Conservation (phyloP, 148 eudicot genomes). For the Heliamphora exappendiculata region DNA sequence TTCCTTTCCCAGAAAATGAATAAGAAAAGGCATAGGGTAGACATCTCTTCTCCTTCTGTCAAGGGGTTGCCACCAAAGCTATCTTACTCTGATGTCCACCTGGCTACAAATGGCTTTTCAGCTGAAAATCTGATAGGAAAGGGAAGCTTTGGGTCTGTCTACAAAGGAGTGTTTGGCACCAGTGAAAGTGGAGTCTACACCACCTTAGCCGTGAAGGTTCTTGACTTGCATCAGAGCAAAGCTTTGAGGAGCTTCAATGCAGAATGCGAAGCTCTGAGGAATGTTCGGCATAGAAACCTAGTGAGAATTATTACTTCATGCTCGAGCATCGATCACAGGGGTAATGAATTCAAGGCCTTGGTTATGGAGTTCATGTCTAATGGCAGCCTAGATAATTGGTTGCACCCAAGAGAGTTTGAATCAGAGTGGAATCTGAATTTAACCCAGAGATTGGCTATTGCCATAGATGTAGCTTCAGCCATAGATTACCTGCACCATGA, state of each 20-base stretch:
- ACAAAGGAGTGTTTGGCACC: slow-evolving; percentile 4
- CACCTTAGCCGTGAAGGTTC: slow-evolving; percentile 10
- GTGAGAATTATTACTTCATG: slow-evolving; percentile 12
- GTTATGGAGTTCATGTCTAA: slow-evolving; percentile 14
- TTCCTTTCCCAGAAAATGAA: neutral
- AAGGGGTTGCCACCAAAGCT: slow-evolving; percentile 8
- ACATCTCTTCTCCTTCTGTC: neutral
- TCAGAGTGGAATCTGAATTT: neutral
- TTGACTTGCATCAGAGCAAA: slow-evolving; percentile 12
- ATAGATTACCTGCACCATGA: slow-evolving; percentile 17
- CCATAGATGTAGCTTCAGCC: slow-evolving; percentile 12
- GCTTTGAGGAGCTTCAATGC: slow-evolving; percentile 8
- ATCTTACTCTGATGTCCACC: slow-evolving; percentile 7
- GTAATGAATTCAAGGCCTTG: slow-evolving; percentile 13
- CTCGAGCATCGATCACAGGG: slow-evolving; percentile 11
- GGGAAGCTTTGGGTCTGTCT: slow-evolving; percentile 19
- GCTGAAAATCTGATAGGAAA: slow-evolving; percentile 9
- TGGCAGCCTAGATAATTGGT: slow-evolving; percentile 11
- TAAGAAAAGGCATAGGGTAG: neutral
- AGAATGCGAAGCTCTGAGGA: slow-evolving; percentile 10
- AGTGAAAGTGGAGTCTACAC: neutral
- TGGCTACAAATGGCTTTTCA: slow-evolving; percentile 3
- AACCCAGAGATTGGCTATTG: slow-evolving; percentile 4
- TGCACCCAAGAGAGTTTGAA: neutral
- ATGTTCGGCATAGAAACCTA: slow-evolving; percentile 10